Conservation (phyloP, 129 eudicot species). For the Flaveria trinervia region DNA sequence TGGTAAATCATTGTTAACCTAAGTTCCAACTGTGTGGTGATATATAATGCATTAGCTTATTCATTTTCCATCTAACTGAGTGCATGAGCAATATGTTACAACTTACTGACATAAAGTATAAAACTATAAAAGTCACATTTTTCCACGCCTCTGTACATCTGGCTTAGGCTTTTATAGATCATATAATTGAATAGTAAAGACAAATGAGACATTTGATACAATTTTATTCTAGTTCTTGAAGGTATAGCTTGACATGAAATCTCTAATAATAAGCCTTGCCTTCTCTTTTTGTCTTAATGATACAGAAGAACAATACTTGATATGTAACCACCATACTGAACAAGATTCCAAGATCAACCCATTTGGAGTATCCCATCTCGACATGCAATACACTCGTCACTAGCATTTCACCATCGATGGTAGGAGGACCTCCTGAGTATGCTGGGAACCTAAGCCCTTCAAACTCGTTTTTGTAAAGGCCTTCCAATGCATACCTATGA, state of each 20-base stretch:
- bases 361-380: constrained; percentile 53
- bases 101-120: too few species aligned
- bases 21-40: too few species aligned
- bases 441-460: not conserved
- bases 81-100: too few species aligned
- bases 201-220: too few species aligned
- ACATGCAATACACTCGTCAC: constrained; percentile 46
- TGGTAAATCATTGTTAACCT: too few species aligned
- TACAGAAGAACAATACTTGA: constrained; percentile 40
- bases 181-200: too few species aligned
- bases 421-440: constrained; percentile 16
- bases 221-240: not conserved
- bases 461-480: constrained; percentile 51
- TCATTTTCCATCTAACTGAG: too few species aligned
- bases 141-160: too few species aligned
- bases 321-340: constrained; percentile 51
- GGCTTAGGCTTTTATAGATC: too few species aligned
- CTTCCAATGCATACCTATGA: constrained; percentile 50
- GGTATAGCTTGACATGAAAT: constrained; percentile 12
- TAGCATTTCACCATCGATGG: constrained; percentile 36
- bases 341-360: constrained; percentile 55
- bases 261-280: constrained; percentile 27
- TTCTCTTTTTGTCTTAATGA: constrained; percentile 39
- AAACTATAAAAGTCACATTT: too few species aligned
- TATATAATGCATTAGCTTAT: too few species aligned